Conservation (phyloP, 1,284 basidiomycete genomes). For the Mycosarcoma maydis region DNA sequence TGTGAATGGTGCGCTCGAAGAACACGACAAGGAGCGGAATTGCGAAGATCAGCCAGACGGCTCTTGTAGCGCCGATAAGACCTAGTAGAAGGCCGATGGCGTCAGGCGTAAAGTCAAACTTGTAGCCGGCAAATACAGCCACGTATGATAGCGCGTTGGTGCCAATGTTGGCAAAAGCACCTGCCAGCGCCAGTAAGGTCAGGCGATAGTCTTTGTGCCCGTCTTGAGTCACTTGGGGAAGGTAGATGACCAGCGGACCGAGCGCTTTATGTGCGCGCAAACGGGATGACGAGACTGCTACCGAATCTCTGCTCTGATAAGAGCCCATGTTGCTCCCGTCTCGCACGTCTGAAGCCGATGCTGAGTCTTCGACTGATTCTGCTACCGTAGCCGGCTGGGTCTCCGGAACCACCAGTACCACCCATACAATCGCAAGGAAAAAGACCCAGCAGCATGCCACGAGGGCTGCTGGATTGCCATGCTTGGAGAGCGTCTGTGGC, state of each 20-base stretch:
- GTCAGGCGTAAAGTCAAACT: slow-evolving; percentile 45
- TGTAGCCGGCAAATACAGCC: slow-evolving; percentile 41
- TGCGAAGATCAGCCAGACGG: slow-evolving; percentile 38
- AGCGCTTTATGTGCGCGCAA: slow-evolving; percentile 21
- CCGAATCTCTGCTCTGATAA: neutral
- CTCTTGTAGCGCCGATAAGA: slow-evolving; percentile 35
- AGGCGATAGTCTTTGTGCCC: slow-evolving; percentile 42
- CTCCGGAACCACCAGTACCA: slow-evolving; percentile 31
- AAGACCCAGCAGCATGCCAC: slow-evolving; percentile 37
- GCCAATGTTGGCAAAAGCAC: slow-evolving; percentile 38
- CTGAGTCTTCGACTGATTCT: neutral
- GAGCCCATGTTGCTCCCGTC: neutral
- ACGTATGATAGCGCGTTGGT: slow-evolving; percentile 36
- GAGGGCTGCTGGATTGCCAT: slow-evolving; percentile 43
- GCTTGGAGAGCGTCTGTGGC: slow-evolving; percentile 24
- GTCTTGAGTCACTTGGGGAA: slow-evolving; percentile 23
- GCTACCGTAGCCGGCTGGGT: slow-evolving; percentile 20
- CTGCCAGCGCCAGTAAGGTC: slow-evolving; percentile 34
- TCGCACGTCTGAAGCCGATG: neutral
- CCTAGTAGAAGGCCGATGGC: slow-evolving; percentile 35
- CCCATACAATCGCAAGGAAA: slow-evolving; percentile 30
- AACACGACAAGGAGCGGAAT: slow-evolving; percentile 35
- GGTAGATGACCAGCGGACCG: slow-evolving; percentile 38
- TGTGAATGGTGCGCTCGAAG: slow-evolving; percentile 31
- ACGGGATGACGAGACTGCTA: slow-evolving; percentile 9